These are phyloP conservation scores for Aegilops bicornis DNA, from an alignment of 176 grass and related monocot genomes.

Conservation along the genomic window DNA sequence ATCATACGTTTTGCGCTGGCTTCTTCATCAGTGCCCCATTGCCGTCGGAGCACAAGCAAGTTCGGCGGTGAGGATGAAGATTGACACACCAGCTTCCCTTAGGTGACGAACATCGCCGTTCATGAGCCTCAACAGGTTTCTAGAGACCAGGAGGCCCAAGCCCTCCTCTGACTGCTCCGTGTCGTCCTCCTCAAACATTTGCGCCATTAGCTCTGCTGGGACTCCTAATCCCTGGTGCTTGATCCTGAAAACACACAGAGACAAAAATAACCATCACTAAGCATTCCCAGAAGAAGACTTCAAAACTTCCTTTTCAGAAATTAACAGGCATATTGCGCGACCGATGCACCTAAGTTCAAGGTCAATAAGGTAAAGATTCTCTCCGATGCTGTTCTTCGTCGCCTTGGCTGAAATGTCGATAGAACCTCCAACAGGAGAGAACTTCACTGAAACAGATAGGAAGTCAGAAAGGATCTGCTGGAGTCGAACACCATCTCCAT, in stretches of 20 bases:
- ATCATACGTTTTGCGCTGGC: not conserved
- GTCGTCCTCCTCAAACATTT: conserved; percentile 71
- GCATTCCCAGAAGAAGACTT: not conserved
- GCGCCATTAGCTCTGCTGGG: conserved; percentile 60
- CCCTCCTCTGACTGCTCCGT: conserved; percentile 65
- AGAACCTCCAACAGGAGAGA: conserved; percentile 68
- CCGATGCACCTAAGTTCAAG: conserved; percentile 69
- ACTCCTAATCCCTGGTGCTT: conserved; percentile 57
- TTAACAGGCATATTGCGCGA: not conserved
- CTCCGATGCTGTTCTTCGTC: conserved; percentile 64
- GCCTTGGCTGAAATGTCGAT: conserved; percentile 61
- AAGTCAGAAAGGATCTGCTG: conserved; percentile 90
- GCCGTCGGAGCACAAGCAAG: conserved; percentile 52
- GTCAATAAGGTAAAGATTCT: conserved; percentile 74
- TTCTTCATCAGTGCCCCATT: conserved; percentile 11
- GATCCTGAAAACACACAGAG: conserved; percentile 49
- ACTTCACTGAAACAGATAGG: conserved; percentile 76
- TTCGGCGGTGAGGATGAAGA: conserved; percentile 78
- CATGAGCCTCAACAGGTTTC: conserved; percentile 89
- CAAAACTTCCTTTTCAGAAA: conserved; percentile 11
- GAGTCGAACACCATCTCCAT: conserved; percentile 75
- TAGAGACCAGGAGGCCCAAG: conserved; percentile 66
- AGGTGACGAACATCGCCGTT: conserved; percentile 77
- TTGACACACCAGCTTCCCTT: conserved; percentile 65
- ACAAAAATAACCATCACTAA: not conserved